Base-by-base conservation (phyloP, 1,139 yeast species). In the Sugiyamaella japonica region DNA sequence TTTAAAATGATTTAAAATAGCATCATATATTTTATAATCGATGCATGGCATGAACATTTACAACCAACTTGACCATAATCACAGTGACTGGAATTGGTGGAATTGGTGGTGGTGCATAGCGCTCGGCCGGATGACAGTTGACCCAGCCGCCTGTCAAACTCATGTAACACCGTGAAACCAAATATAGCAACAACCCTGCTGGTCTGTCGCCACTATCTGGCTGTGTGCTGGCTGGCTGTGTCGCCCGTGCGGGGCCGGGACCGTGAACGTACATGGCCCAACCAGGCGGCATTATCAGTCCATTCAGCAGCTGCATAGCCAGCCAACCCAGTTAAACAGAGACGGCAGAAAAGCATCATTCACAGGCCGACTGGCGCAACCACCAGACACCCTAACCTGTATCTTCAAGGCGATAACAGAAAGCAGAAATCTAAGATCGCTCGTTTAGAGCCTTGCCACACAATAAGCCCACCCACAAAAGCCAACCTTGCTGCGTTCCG, bases 391-490 rank as follows among this genome's bases (percentile, higher is more conserved):
- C 48, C 40, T 44, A 44, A 44, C 39, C 48, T 23, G 40, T 44
- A 44, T 44, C 48, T 44, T 31, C 23, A 3, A 32, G 17, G 37
- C 31, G 48, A 44, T 44, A 44, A 44, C 48, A 44, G 48, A 44
- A 44, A 44, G 31, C 48, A 44, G 48, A 44, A 40, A 44, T 44
- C 48, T 44, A n/a, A 44, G 48, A 32, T 44, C 40, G 48, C 13
- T 23, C 40, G 48, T 17, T 23, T 44, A 34, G 48, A 15, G 48
- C 48, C 48, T 44, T 44, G 48, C 48, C 48, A 44, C 48, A 44
- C 25, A 20, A 20, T 20, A 20, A 20, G 23, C 40, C 15, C 20
- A 16, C 34, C 37, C 16, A 13, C 37, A 15, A 20, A 20, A 20
- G 25, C 25, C 25, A 20, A 20, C 25, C 25, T 20, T 9, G 38